Base-by-base conservation (phyloP, 805 yeast species). In the Candida fluviatilis region DNA sequence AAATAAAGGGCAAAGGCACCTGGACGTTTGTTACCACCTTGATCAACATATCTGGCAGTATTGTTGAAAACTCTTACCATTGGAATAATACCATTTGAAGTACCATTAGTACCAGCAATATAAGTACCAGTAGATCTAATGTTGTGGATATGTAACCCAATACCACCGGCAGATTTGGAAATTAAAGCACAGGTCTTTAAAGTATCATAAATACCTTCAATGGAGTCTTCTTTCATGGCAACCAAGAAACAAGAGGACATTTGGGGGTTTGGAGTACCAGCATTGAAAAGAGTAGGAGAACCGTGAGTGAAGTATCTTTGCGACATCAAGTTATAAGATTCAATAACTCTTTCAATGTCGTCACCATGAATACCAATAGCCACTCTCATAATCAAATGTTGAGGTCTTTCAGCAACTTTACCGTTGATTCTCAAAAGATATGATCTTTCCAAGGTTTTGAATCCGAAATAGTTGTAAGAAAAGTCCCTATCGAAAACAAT, bases 21-120 rank as follows among this genome's bases (percentile, higher is more conserved):
- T 12, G 82, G 82, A 57, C 82, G 64, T 60, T 76, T 76, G 59
- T 76, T 76, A 49, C 82, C 82, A 55, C 82, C 82, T 58, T 76
- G 82, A 51, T 76, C 82, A 31, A 76, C 82, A 50, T 76, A 76
- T 55, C 81, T 67, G 26, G 82, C 82, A 28, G 82, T 76, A 54
- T 75, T 76, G 59, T 76, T 76, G 63, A 76, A 76, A 18, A 76
- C 82, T 54, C 81, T 68, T 30, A 76, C 70, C 82, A 76, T 76
- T 29, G 82, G 82, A 45, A 76, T 74, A 36, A 76, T 69, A 45
- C 82, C 82, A 52, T 75, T 76, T 28, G 82, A 76, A 21, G 80
- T 75, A 54, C 82, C 82, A 53, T 76, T 76, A 21, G 82, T 75
- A 49, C 80, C 80, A 34, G 81, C 78, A 51, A 76, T 76, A 54